Evolutionary conservation across 2,329 filamentous ascomycete genomes (phyloP).

Genomic region (Neurospora sp.): DNA sequence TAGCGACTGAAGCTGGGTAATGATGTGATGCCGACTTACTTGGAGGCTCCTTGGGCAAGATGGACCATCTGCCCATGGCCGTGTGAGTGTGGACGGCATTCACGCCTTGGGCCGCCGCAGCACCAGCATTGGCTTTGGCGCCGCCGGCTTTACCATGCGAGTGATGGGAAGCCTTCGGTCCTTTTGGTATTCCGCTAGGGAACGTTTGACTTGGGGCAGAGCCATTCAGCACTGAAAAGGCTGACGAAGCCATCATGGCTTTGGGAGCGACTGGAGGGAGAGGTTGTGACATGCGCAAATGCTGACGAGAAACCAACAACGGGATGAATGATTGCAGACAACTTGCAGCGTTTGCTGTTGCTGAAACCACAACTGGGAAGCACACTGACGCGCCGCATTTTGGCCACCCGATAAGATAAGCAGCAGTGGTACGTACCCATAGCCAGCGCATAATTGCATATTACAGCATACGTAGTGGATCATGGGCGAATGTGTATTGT

Average conservation of each 20-base stretch:
- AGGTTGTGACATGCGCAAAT: neutral
- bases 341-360: neutral
- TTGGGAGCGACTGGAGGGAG: neutral
- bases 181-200: neutral
- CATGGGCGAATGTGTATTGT: neutral
- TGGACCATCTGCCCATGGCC: conserved; percentile 74
- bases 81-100: conserved; percentile 48
- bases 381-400: neutral
- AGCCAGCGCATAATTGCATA: neutral
- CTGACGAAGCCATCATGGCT: conserved; percentile 4
- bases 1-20: conserved; percentile 2
- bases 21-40: conserved; percentile 29
- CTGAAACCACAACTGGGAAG: neutral
- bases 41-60: conserved; percentile 62
- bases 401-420: neutral
- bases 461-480: neutral
- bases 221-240: conserved; percentile 14
- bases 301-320: neutral
- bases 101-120: neutral
- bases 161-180: neutral
- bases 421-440: neutral
- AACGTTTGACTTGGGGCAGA: conserved; percentile 10
- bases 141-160: neutral
- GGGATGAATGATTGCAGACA: neutral
- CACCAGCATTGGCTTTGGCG: neutral